Evolutionary conservation across 192 early-diverging fungal genomes (phyloP).

Genomic region (Phlyctochytrium arcticum): DNA sequence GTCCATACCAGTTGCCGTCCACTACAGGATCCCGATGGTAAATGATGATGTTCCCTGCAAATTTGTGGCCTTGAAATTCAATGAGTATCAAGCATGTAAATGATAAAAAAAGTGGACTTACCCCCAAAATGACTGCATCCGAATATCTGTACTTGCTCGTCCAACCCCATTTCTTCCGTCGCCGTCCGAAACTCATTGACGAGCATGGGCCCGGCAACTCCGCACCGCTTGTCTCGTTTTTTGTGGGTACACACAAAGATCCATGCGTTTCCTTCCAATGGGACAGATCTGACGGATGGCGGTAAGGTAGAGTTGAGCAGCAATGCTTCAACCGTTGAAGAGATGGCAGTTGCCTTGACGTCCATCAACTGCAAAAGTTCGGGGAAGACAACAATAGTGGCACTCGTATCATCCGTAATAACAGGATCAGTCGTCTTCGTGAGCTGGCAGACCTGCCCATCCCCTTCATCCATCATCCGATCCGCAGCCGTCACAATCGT

Average conservation of each 20-base stretch:
- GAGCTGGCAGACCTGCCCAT: neutral
- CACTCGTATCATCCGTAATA: neutral
- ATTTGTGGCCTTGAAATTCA: constrained; percentile 52
- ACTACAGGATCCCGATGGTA: constrained; percentile 29
- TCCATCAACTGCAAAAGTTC: neutral
- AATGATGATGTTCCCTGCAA: constrained; percentile 63
- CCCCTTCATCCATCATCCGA: neutral
- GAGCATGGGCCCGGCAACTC: constrained; percentile 57
- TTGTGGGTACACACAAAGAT: constrained; percentile 63
- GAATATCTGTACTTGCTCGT: constrained; percentile 36
- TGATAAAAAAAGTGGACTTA: constrained; percentile 12
- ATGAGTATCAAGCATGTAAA: neutral
- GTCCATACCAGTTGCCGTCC: constrained; percentile 48
- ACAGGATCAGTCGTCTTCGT: constrained; percentile 4
- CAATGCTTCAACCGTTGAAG: constrained; percentile 1
- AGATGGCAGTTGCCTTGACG: neutral
- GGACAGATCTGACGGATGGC: neutral
- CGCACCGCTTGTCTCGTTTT: constrained; percentile 62
- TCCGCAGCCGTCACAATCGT: constrained; percentile 39
- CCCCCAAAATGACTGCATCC: constrained; percentile 54
- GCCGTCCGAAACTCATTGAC: constrained; percentile 47
- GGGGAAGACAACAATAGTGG: constrained; percentile 4
- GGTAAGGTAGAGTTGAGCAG: neutral
- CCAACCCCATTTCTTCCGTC: constrained; percentile 27
- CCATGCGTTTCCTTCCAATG: constrained; percentile 23